Conservation (phyloP, 208 protist genomes). For the Trypanosoma platydactyli region DNA sequence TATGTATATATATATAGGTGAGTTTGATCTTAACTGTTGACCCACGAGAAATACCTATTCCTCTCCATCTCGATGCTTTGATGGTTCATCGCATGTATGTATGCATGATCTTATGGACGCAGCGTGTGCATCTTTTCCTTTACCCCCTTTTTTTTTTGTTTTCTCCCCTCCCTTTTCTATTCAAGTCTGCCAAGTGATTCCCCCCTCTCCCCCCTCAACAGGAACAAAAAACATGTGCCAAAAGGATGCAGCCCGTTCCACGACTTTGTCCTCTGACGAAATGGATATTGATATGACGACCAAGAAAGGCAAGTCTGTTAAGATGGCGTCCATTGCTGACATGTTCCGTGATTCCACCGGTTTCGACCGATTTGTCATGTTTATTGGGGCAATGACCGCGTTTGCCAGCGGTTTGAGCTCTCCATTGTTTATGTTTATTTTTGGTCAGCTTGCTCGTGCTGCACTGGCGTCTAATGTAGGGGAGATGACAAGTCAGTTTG, state of each 20-base stretch:
- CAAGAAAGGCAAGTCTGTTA: not conserved
- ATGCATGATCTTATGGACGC: not conserved
- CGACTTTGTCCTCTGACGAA: not conserved
- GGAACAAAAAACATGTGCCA: not conserved
- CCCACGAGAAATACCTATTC: too few species aligned
- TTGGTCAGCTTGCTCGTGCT: constrained; percentile 35
- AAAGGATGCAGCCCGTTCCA: not conserved
- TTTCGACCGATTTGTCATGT: constrained; percentile 30
- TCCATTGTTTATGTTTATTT: constrained; percentile 43
- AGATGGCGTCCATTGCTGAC: constrained; percentile 15
- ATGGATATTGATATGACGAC: not conserved
- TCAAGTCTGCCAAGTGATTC: not conserved
- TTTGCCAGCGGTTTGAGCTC: constrained; percentile 36
- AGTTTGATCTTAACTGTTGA: too few species aligned
- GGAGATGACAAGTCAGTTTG: constrained; percentile 28
- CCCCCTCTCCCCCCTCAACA: not conserved
- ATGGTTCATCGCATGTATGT: too few species aligned
- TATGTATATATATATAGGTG: not conserved
- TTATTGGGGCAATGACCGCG: constrained; percentile 41
- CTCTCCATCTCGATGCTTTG: too few species aligned
- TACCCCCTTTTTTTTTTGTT: constrained; percentile 2
- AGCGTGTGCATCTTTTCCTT: constrained; percentile 1
- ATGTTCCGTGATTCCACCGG: constrained; percentile 28
- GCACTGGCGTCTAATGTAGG: constrained; percentile 14
- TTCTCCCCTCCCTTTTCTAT: not conserved